Evolutionary conservation across 2,329 filamentous ascomycete genomes (phyloP), one percentile per base, ranked within the genome.

Genomic region (Zymoseptoria ardabiliae): DNA sequence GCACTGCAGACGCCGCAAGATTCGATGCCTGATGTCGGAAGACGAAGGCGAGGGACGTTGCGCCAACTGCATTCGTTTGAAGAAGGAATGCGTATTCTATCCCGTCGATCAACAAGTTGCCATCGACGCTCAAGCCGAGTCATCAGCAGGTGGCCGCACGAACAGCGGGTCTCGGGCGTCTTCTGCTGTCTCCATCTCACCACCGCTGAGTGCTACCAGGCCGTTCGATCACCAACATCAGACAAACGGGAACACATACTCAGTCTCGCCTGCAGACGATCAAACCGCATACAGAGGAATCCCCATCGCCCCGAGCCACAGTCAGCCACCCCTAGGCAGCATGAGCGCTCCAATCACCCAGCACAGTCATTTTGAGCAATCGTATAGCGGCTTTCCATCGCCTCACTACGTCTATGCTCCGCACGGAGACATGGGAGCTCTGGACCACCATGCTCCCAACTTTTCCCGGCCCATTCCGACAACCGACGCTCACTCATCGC

Each of bases 61-160:
- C 76, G 85, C 88, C 65, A 96, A 96, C 77, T 97, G 93, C 76
- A 96, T 96, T 69, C 86, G 91, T 53, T 78, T 97, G 71, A 95
- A 95, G 75, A 97, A 96, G 71, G 91, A 96, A 65, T 97, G 93
- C 75, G 90, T 88, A 71, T 97, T 96, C 75, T 89, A 87, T 68
- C 90, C 92, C 0, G 92, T 97, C 21, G 91, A 96, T 28, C 70
- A 71, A 53, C 68, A 69, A 57, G 63, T 61, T 22, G 63, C 65
- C 10, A 58, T 69, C 10, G 70, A 72, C 30, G 63, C 65, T 50
- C 61, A 61, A n/a, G 65, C 67, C 2, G 65, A 69, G 19, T 54
- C 61, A 13, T 65, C 64, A 7, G 35, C 35, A 45, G 13, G 35
- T 7, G 35, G 35, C 17, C 35, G 35, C 13, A 45, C 13, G 17